Percentiles rank a stretch among this genome's conserved stretches.
Conservation (phyloP, 495 filamentous ascomycete species). For the Jackrogersella multiformis region DNA sequence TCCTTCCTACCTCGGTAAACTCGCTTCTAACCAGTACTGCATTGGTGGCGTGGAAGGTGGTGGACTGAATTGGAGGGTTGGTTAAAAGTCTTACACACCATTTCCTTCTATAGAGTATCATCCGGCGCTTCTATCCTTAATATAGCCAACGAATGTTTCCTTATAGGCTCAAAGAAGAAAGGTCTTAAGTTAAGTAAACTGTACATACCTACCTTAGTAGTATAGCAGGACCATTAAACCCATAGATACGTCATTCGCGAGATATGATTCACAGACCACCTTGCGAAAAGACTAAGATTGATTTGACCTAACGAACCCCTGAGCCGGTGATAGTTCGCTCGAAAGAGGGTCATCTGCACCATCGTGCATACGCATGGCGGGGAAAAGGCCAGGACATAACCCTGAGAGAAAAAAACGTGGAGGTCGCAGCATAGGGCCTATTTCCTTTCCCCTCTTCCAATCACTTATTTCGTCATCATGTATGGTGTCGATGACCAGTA, state of each 20-base stretch:
- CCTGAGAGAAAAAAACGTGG: conserved; percentile 48
- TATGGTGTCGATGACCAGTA: conserved; percentile 36
- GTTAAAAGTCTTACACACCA: conserved; percentile 40
- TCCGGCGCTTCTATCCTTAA: conserved; percentile 42
- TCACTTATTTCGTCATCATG: conserved; percentile 18
- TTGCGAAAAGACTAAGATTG: conserved; percentile 19
- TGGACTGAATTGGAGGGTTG: conserved; percentile 30
- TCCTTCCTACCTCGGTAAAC: conserved; percentile 7
- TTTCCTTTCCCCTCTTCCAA: conserved; percentile 28
- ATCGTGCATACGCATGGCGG: conserved; percentile 45
- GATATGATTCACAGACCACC: conserved; percentile 6
- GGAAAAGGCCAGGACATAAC: conserved; percentile 42
- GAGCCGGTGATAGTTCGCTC: conserved; percentile 40
- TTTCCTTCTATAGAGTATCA: conserved; percentile 26
- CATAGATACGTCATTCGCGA: conserved; percentile 28
- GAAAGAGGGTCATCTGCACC: conserved; percentile 47
- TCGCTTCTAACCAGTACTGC: conserved; percentile 21
- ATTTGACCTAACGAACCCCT: conserved; percentile 31
- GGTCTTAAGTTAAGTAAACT: neutral
- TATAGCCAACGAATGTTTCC: conserved; percentile 19
- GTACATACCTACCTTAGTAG: too few relatives aligned
- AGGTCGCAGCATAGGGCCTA: conserved; percentile 41
- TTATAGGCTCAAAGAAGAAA: conserved; percentile 24
- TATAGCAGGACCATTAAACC: conserved; percentile 5
- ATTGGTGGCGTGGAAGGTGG: conserved; percentile 24